phyloP scores from a whole-genome alignment of 257 asterid species.

The Solanum ahanhuiri region DNA sequence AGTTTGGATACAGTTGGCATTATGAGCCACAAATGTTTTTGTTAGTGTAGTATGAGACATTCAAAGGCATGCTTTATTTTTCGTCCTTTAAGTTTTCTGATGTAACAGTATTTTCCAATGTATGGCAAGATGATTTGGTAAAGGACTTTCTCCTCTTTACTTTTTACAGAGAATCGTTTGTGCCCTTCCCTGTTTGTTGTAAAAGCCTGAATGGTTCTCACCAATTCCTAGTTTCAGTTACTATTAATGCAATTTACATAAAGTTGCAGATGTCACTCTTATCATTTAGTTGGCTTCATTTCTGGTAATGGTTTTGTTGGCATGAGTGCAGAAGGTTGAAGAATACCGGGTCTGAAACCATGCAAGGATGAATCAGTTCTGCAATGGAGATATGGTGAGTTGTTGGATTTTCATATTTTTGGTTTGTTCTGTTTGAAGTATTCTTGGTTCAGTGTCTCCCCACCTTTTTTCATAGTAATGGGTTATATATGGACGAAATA shows the following conservation, averaged over 20 bases:
- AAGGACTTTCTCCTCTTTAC: not conserved
- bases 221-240: not conserved
- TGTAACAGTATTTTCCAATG: not conserved
- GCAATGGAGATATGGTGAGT: not conserved
- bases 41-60: not conserved
- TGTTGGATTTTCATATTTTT: not conserved
- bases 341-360: not conserved
- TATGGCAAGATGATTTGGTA: not conserved
- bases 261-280: not conserved
- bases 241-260: not conserved
- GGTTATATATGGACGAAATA: too few species aligned
- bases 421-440: too few species aligned
- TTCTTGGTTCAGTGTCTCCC: not conserved
- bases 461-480: not conserved
- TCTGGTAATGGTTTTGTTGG: not conserved
- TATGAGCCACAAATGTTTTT: not conserved
- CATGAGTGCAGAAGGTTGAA: not conserved
- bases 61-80: not conserved
- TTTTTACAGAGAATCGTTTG: not conserved
- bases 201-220: not conserved
- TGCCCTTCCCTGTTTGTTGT: not conserved
- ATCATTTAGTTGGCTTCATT: not conserved
- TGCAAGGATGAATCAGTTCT: not conserved
- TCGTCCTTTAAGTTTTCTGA: not conserved
- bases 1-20: not conserved